Conservation (phyloP, 2,329 filamentous ascomycete species). For the Apiospora koreana region DNA sequence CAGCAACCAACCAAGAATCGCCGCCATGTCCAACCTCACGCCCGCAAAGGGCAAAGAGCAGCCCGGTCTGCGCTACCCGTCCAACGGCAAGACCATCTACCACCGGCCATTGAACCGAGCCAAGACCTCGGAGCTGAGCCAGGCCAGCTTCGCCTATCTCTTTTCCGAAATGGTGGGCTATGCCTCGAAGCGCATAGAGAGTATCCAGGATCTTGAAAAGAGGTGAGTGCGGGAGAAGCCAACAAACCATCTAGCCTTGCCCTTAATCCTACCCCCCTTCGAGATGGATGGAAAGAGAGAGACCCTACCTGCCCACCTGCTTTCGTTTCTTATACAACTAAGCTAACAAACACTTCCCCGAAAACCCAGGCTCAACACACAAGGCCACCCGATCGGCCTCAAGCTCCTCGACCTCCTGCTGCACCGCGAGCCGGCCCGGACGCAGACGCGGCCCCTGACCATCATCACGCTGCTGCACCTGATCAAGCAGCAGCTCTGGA, state of each 20-base stretch:
- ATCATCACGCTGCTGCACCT: constrained; percentile 93
- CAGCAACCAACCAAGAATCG: not conserved
- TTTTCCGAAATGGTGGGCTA: constrained; percentile 97
- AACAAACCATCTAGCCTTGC: not conserved
- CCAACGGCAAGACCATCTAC: constrained; percentile 96
- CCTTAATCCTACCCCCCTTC: not conserved
- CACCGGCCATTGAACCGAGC: constrained; percentile 90
- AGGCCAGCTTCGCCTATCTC: constrained; percentile 92
- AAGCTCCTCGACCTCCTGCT: constrained; percentile 94
- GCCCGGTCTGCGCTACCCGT: constrained; percentile 79
- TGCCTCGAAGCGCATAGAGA: constrained; percentile 85
- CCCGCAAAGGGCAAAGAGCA: constrained; percentile 50
- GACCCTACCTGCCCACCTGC: not conserved
- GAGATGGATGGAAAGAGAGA: constrained; percentile 12
- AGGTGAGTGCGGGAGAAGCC: constrained; percentile 53
- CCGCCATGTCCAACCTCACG: constrained; percentile 53
- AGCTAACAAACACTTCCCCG: not conserved
- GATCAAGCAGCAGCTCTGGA: constrained; percentile 90
- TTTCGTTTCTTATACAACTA: not conserved
- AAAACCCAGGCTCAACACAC: constrained; percentile 72
- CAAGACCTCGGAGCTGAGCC: constrained; percentile 85
- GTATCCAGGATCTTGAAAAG: constrained; percentile 91
- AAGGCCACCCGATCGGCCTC: constrained; percentile 91
- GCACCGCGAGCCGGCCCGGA: constrained; percentile 72
- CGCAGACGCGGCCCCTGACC: constrained; percentile 76